A percentile compares a stretch with the other conserved stretches of the same genome.
These are phyloP conservation scores for Sporopachydermia lactativora DNA, from an alignment of 805 yeast genomes.

Conservation along the genomic window DNA sequence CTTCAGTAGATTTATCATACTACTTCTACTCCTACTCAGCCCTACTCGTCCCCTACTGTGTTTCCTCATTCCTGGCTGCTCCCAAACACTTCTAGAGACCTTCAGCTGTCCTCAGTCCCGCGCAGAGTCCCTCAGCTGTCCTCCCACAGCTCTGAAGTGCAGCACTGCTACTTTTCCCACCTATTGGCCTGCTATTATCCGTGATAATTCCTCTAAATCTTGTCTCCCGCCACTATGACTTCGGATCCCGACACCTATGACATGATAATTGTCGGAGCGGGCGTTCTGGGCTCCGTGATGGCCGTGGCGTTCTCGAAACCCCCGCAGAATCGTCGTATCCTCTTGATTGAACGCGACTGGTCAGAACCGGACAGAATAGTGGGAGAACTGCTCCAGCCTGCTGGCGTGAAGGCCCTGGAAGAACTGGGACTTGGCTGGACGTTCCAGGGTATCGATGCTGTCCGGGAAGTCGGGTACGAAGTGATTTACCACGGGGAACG, in stretches of 20 bases:
- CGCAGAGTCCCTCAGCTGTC: no score
- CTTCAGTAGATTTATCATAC: no score
- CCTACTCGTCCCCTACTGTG: no score
- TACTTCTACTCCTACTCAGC: no score
- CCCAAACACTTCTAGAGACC: no score
- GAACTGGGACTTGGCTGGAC: conserved; percentile 75
- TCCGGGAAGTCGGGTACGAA: conserved; percentile 66
- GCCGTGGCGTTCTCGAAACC: conserved; percentile 75
- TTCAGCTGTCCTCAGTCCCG: no score
- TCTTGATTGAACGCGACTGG: conserved; percentile 77
- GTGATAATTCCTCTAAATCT: no score
- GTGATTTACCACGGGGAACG: conserved; percentile 48
- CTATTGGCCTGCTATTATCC: no score
- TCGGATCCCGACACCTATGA: conserved; percentile 58
- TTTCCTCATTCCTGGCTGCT: no score
- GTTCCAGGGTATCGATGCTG: conserved; percentile 63
- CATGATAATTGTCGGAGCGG: conserved; percentile 94
- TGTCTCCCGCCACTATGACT: no score
- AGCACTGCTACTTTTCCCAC: no score
- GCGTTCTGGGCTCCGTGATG: conserved; percentile 88
- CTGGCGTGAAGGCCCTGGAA: conserved; percentile 75
- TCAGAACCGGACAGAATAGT: conserved; percentile 88
- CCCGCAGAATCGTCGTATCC: conserved; percentile 56
- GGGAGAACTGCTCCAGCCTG: conserved; percentile 95
- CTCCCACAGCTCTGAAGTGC: no score